Conservation (phyloP, 2,329 filamentous ascomycete species). For the Fusarium penzigii region DNA sequence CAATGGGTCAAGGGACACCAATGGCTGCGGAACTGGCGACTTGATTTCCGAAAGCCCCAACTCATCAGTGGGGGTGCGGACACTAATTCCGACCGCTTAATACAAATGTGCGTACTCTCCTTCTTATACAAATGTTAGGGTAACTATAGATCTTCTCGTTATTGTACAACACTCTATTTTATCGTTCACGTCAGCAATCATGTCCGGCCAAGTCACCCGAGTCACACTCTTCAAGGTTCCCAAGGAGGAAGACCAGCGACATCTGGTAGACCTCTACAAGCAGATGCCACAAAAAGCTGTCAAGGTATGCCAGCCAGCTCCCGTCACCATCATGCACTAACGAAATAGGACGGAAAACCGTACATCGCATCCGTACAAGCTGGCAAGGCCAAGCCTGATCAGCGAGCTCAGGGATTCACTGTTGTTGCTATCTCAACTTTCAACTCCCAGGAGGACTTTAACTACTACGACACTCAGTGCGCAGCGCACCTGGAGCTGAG, state of each 20-base stretch:
- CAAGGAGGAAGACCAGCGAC: slow-evolving; percentile 32
- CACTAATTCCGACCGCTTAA: too few relatives aligned
- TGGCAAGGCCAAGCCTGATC: slow-evolving; percentile 50
- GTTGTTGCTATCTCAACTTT: slow-evolving; percentile 59
- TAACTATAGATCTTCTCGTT: too few relatives aligned
- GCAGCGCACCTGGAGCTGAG: slow-evolving; percentile 34
- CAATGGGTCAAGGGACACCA: too few relatives aligned
- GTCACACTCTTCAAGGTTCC: slow-evolving; percentile 43
- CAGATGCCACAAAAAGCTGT: slow-evolving; percentile 33
- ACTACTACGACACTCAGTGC: slow-evolving; percentile 58
- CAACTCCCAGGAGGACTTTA: slow-evolving; percentile 57
- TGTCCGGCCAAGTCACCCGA: slow-evolving; percentile 25
- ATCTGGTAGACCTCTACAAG: slow-evolving; percentile 34
- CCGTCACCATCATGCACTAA: not conserved
- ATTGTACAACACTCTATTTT: not conserved
- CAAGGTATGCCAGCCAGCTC: slow-evolving; percentile 25
- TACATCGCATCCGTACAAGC: slow-evolving; percentile 58
- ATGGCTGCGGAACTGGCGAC: too few relatives aligned
- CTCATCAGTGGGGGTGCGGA: too few relatives aligned
- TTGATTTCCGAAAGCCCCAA: too few relatives aligned
- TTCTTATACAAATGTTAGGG: too few relatives aligned
- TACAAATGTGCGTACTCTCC: too few relatives aligned
- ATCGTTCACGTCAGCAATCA: not conserved
- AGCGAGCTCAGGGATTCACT: slow-evolving; percentile 59
- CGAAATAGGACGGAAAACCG: slow-evolving; percentile 56